A percentile compares a stretch with the other conserved stretches of the same genome.
phyloP scores from a whole-genome alignment of 2,329 filamentous ascomycete species.

The Aspergillus sp. region DNA sequence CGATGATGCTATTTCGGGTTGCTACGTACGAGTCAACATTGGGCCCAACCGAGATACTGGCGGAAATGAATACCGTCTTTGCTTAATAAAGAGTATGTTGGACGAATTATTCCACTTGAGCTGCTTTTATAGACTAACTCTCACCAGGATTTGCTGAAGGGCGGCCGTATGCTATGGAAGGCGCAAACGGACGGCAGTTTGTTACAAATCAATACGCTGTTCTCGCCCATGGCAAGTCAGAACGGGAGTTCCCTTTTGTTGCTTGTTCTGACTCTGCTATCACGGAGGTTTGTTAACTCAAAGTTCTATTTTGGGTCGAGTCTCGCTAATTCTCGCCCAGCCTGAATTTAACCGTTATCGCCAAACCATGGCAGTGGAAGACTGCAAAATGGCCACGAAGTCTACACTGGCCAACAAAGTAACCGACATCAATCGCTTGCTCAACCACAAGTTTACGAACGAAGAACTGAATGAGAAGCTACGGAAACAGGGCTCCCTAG shows the following conservation, averaged over 20 bases:
- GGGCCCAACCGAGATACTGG: slow-evolving; percentile 66
- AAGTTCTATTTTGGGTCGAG: neutral
- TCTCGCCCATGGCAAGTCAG: slow-evolving; percentile 71
- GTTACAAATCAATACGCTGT: slow-evolving; percentile 78
- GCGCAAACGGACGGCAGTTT: slow-evolving; percentile 63
- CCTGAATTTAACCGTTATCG: slow-evolving; percentile 75
- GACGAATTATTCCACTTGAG: too few relatives aligned
- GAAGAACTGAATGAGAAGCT: slow-evolving; percentile 74
- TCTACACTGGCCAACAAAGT: slow-evolving; percentile 62
- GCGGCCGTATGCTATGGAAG: slow-evolving; percentile 74
- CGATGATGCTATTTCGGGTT: slow-evolving; percentile 69
- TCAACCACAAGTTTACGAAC: slow-evolving; percentile 74
- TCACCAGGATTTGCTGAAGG: slow-evolving; percentile 63
- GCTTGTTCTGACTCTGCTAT: slow-evolving; percentile 78
- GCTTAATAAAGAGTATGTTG: slow-evolving; percentile 67
- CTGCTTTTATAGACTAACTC: slow-evolving; percentile 16
- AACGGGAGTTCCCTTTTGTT: slow-evolving; percentile 82
- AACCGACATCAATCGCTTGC: slow-evolving; percentile 68
- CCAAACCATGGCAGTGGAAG: slow-evolving; percentile 63
- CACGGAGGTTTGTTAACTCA: slow-evolving; percentile 56
- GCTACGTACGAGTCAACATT: slow-evolving; percentile 76
- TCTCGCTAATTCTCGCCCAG: slow-evolving; percentile 33
- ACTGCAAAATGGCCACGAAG: slow-evolving; percentile 65
- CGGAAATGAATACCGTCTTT: slow-evolving; percentile 76
- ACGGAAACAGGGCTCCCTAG: slow-evolving; percentile 59